A percentile compares a stretch with the other conserved stretches of the same genome.
phyloP scores from a whole-genome alignment of 2,329 filamentous ascomycete genomes.

The Trichophyton schoenleinii region DNA sequence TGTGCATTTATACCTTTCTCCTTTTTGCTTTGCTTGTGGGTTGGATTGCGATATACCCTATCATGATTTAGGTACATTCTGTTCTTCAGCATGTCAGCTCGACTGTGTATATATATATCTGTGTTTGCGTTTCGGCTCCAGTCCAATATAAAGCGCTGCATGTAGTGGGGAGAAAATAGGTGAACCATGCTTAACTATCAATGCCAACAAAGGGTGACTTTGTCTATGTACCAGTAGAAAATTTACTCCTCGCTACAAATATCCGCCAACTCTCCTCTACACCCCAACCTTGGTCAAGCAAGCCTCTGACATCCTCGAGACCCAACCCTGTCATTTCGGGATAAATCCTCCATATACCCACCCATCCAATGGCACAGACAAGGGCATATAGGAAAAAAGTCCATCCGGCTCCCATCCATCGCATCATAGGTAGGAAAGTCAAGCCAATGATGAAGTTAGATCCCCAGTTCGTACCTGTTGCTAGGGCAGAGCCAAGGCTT shows the following conservation, averaged over 20 bases:
- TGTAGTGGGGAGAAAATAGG: neutral
- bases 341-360: constrained; percentile 60
- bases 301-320: constrained; percentile 63
- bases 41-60: neutral
- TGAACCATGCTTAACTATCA: neutral
- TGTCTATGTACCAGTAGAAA: neutral
- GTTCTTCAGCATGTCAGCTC: neutral
- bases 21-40: neutral
- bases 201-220: neutral
- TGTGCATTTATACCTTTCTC: neutral
- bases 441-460: constrained; percentile 77
- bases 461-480: constrained; percentile 71
- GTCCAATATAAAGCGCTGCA: neutral
- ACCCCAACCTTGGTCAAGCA: constrained; percentile 64
- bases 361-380: constrained; percentile 56
- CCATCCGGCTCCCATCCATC: constrained; percentile 55
- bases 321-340: constrained; percentile 74
- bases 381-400: constrained; percentile 72
- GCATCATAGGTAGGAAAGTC: constrained; percentile 81
- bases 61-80: neutral
- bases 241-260: constrained; percentile 8
- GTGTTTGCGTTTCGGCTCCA: too few relatives aligned
- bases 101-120: neutral
- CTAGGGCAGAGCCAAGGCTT: constrained; percentile 48
- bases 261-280: constrained; percentile 39